phyloP scores from a whole-genome alignment of 176 grass and related monocot species.

The Cocos nucifera region DNA sequence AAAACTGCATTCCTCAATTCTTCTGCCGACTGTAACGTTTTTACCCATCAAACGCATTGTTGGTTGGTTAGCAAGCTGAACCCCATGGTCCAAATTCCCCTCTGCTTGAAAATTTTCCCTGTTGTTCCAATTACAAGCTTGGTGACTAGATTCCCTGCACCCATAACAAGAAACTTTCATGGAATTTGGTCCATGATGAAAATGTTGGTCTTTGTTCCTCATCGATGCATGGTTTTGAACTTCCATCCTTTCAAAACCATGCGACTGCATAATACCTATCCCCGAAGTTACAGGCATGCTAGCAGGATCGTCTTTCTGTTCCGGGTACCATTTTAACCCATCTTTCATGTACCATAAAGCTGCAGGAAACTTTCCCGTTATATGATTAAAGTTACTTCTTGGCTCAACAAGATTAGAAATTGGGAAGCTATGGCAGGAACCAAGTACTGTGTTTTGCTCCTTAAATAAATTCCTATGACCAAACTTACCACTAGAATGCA shows the following conservation, averaged over 20 bases:
- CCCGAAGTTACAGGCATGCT: not conserved
- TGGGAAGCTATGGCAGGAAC: not conserved
- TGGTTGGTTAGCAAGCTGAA: not conserved
- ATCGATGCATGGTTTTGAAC: not conserved
- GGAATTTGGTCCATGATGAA: not conserved
- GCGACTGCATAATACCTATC: not conserved
- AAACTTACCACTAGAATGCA: not conserved
- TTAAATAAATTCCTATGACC: not conserved
- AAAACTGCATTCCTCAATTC: not conserved
- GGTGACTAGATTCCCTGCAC: not conserved
- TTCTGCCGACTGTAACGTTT: not conserved
- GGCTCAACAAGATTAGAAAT: not conserved
- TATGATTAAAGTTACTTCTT: not conserved
- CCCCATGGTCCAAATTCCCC: not conserved
- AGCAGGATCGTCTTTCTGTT: not conserved
- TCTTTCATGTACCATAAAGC: not conserved
- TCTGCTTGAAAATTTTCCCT: not conserved
- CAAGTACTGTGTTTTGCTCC: not conserved
- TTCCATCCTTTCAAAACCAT: not conserved
- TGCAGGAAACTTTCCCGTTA: not conserved
- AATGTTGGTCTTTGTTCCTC: not conserved
- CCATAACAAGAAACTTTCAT: not conserved
- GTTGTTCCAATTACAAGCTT: no score
- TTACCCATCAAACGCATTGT: constrained; percentile 1
- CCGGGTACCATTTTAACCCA: not conserved